Percentiles rank a stretch among this genome's conserved stretches.
phyloP scores from a whole-genome alignment of 2,329 filamentous ascomycete genomes.

The Cladobotryum mycophilum region DNA sequence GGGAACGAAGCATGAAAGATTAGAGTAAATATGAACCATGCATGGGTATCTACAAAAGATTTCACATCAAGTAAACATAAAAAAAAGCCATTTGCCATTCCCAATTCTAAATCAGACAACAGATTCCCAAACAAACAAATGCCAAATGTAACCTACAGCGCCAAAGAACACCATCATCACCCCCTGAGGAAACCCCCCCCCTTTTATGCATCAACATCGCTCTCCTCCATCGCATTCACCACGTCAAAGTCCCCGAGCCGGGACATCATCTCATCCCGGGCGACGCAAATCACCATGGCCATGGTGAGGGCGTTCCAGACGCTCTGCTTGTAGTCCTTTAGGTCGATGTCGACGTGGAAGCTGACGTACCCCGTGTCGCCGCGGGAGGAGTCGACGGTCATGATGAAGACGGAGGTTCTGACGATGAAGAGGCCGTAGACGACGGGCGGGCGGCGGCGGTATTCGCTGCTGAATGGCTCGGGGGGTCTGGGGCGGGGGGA shows the following conservation, averaged over 20 bases:
- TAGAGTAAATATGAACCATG: neutral
- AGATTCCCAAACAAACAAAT: neutral
- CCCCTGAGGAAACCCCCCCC: no score
- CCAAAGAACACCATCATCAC: neutral
- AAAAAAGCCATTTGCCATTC: neutral
- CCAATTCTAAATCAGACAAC: neutral
- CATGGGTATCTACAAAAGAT: neutral
- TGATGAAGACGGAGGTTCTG: slow-evolving; percentile 32
- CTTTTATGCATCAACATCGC: slow-evolving; percentile 33
- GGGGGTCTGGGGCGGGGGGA: neutral
- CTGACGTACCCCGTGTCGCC: slow-evolving; percentile 32
- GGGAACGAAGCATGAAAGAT: neutral
- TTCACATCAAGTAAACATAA: neutral
- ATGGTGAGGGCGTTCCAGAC: slow-evolving; percentile 41
- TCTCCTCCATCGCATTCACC: slow-evolving; percentile 22
- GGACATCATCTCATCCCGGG: slow-evolving; percentile 33
- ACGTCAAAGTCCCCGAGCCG: slow-evolving; percentile 31
- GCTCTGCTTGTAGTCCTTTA: slow-evolving; percentile 33
- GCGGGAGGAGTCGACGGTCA: slow-evolving; percentile 34
- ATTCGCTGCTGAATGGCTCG: slow-evolving; percentile 11
- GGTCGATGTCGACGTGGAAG: slow-evolving; percentile 37
- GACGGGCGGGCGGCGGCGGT: slow-evolving; percentile 31
- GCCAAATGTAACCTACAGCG: neutral
- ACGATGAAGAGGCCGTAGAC: slow-evolving; percentile 40
- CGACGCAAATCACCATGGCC: slow-evolving; percentile 34